phyloP scores from a whole-genome alignment of 352 stramenopile species.

The Phytophthora pistaciae region DNA sequence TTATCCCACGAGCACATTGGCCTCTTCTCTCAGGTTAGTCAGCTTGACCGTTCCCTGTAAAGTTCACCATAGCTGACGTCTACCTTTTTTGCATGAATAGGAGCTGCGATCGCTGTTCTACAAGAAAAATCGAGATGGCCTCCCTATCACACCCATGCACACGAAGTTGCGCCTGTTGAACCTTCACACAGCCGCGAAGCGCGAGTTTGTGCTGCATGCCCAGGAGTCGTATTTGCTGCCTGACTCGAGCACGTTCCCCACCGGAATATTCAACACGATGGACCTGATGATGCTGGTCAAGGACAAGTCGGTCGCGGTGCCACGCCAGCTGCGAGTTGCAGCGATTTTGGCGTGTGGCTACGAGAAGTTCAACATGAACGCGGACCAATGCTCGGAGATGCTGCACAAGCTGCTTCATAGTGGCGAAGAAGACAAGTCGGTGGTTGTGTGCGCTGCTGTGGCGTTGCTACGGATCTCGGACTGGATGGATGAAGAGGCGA shows the following conservation, averaged over 20 bases:
- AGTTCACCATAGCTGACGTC: background rate
- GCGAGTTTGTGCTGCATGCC: conserved; percentile 68
- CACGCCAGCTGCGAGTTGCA: conserved; percentile 71
- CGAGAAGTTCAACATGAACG: conserved; percentile 71
- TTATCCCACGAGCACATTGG: conserved; percentile 79
- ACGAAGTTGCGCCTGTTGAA: conserved; percentile 79
- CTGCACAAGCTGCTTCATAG: conserved; percentile 70
- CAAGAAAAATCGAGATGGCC: conserved; percentile 53
- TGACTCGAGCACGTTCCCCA: conserved; percentile 58
- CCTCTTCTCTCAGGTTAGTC: conserved; percentile 69
- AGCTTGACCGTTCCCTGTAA: background rate
- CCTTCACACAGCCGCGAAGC: conserved; percentile 77
- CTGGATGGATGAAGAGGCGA: conserved; percentile 90
- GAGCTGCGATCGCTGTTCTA: conserved; percentile 83
- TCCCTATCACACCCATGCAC: conserved; percentile 63
- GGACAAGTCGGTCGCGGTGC: conserved; percentile 66
- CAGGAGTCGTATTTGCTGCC: conserved; percentile 74
- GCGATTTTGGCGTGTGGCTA: conserved; percentile 84
- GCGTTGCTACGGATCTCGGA: conserved; percentile 77
- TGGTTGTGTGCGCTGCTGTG: conserved; percentile 79
- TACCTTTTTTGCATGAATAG: conserved; percentile 28
- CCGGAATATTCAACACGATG: conserved; percentile 83
- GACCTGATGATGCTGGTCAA: conserved; percentile 88
- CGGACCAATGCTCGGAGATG: conserved; percentile 67
- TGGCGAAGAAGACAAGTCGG: conserved; percentile 70